phyloP scores from a whole-genome alignment of 2,329 filamentous ascomycete genomes.

The Aschersonia sp. region DNA sequence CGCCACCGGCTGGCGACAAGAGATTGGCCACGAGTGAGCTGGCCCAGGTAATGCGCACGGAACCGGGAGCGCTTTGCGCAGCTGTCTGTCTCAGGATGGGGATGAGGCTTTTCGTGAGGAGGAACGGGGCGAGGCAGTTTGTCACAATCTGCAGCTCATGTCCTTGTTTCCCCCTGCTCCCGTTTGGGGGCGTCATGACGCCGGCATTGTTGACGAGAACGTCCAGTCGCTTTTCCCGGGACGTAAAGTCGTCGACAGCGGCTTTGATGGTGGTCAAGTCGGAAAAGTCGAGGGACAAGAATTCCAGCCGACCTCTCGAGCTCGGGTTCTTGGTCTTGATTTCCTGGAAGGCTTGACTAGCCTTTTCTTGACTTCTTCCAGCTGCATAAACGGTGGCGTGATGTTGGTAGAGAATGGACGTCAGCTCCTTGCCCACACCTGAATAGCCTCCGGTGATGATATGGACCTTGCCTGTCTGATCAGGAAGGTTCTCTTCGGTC shows the following conservation, averaged over 20 bases:
- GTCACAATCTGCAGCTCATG: conserved; percentile 21
- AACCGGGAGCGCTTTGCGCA: neutral
- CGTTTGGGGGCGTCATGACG: conserved; percentile 25
- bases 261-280: conserved; percentile 20
- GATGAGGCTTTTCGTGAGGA: conserved; percentile 2
- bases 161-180: conserved; percentile 23
- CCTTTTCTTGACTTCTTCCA: conserved; percentile 30
- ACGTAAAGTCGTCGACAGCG: conserved; percentile 16
- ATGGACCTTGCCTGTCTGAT: conserved; percentile 20
- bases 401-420: conserved; percentile 35
- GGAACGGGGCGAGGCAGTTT: conserved; percentile 3
- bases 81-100: conserved; percentile 3
- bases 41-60: conserved; percentile 4
- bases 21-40: conserved; percentile 1
- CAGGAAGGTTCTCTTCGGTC: conserved; percentile 3
- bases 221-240: conserved; percentile 18
- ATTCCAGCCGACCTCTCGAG: conserved; percentile 24
- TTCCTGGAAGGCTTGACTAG: conserved; percentile 24
- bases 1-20: neutral
- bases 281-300: conserved; percentile 29
- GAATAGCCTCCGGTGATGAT: conserved; percentile 32
- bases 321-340: conserved; percentile 22
- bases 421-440: conserved; percentile 35
- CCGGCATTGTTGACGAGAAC: conserved; percentile 30
- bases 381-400: conserved; percentile 42